These are phyloP conservation scores for Petasospora fabianii DNA, from an alignment of 1,139 yeast genomes.

Conservation along the genomic window DNA sequence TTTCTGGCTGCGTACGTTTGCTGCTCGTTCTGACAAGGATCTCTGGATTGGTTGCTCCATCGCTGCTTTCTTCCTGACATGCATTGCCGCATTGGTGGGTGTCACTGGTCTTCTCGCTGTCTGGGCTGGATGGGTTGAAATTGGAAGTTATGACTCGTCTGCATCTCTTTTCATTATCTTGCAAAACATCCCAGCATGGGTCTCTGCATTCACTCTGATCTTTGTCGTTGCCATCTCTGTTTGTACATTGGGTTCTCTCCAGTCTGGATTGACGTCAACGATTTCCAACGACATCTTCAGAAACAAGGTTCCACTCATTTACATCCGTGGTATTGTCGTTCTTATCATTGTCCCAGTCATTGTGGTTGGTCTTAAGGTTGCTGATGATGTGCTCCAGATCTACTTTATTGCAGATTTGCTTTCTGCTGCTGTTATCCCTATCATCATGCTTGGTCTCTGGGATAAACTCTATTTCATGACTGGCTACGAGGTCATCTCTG, in stretches of 20 bases:
- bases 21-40: slow-evolving; percentile 75
- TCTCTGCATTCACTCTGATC: slow-evolving; percentile 76
- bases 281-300: slow-evolving; percentile 87
- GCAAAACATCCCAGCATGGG: slow-evolving; percentile 80
- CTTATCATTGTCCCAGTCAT: slow-evolving; percentile 79
- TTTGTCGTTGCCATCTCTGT: slow-evolving; percentile 74
- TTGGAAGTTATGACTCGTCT: slow-evolving; percentile 46
- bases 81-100: slow-evolving; percentile 70
- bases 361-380: slow-evolving; percentile 76
- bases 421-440: slow-evolving; percentile 82
- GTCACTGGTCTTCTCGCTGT: slow-evolving; percentile 84
- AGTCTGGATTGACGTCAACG: slow-evolving; percentile 85
- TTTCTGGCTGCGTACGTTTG: slow-evolving; percentile 92
- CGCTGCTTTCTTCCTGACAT: slow-evolving; percentile 65
- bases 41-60: slow-evolving; percentile 69
- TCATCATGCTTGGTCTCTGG: slow-evolving; percentile 76
- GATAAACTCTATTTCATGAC: slow-evolving; percentile 57
- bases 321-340: slow-evolving; percentile 69
- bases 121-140: slow-evolving; percentile 73
- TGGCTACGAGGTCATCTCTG: slow-evolving; percentile 80
- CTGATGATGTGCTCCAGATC: slow-evolving; percentile 78
- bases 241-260: slow-evolving; percentile 85
- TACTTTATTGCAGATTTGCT: slow-evolving; percentile 88
- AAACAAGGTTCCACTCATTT: slow-evolving; percentile 64
- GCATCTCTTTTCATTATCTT: slow-evolving; percentile 69